phyloP scores from a whole-genome alignment of 192 early-diverging fungal species.

The Entophlyctis luteolus region DNA sequence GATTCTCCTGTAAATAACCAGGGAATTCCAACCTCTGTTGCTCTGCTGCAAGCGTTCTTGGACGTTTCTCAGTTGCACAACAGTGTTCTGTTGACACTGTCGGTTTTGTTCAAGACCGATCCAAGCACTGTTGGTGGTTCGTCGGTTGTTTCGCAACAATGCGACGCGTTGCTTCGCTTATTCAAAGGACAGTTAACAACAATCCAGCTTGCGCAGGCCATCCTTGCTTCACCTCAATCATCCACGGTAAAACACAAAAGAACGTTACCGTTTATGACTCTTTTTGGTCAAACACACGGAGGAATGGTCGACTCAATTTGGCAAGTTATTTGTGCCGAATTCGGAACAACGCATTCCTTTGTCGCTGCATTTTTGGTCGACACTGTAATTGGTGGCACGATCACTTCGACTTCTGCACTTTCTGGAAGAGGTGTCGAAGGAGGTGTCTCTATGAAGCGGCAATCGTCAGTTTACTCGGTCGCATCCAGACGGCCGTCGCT shows the following conservation, averaged over 20 bases:
- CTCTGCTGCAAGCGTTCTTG: background rate
- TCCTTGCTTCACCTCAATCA: constrained; percentile 8
- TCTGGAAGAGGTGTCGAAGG: background rate
- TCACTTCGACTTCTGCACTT: no score
- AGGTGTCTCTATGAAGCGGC: background rate
- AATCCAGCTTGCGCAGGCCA: background rate
- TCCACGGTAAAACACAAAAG: background rate
- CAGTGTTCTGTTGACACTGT: background rate
- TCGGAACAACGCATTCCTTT: constrained; percentile 23
- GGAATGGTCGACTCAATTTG: constrained; percentile 11
- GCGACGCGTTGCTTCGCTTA: background rate
- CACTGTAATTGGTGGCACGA: constrained; percentile 24
- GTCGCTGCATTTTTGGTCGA: constrained; percentile 20
- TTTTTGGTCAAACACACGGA: constrained; percentile 6
- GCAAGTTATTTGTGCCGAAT: constrained; percentile 23
- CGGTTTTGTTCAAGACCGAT: background rate
- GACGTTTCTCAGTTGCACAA: background rate
- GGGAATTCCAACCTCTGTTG: background rate
- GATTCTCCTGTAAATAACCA: no score
- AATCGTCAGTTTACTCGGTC: background rate
- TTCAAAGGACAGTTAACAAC: background rate
- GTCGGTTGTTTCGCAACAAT: background rate
- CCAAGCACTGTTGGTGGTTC: background rate
- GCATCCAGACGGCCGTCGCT: background rate
- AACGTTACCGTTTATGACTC: constrained; percentile 14